These are phyloP conservation scores for Melaleuca alternifolia DNA, from an alignment of 345 rosid genomes.

Conservation along the genomic window DNA sequence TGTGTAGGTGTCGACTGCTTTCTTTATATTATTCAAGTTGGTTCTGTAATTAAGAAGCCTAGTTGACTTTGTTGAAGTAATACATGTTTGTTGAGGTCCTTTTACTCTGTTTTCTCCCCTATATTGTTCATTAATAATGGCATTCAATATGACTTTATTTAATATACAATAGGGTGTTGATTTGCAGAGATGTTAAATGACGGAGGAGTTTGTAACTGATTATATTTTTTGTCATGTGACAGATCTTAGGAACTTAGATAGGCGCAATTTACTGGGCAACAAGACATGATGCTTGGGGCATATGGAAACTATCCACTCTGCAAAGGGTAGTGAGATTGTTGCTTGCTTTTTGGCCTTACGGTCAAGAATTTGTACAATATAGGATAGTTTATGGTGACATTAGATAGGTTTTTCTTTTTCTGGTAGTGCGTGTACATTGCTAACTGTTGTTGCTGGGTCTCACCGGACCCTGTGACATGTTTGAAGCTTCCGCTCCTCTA, in stretches of 20 bases:
- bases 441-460: constrained; percentile 21
- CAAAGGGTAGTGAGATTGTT: not conserved
- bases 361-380: constrained; percentile 30
- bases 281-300: not conserved
- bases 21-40: not conserved
- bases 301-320: not conserved
- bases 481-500: constrained; percentile 7
- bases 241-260: not conserved
- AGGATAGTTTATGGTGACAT: constrained; percentile 14
- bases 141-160: not conserved
- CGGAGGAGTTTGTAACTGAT: not conserved
- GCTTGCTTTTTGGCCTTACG: constrained; percentile 2
- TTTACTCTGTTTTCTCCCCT: not conserved
- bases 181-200: not conserved
- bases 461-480: not conserved
- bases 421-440: constrained; percentile 34
- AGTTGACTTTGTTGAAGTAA: not conserved
- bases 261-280: not conserved
- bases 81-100: not conserved
- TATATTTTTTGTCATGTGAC: not conserved
- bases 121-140: not conserved
- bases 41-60: not conserved
- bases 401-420: constrained; percentile 18
- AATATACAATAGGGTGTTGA: not conserved
- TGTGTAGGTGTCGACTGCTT: not conserved